phyloP scores from a whole-genome alignment of 176 grass and related monocot species.

The Triticum turgidum region DNA sequence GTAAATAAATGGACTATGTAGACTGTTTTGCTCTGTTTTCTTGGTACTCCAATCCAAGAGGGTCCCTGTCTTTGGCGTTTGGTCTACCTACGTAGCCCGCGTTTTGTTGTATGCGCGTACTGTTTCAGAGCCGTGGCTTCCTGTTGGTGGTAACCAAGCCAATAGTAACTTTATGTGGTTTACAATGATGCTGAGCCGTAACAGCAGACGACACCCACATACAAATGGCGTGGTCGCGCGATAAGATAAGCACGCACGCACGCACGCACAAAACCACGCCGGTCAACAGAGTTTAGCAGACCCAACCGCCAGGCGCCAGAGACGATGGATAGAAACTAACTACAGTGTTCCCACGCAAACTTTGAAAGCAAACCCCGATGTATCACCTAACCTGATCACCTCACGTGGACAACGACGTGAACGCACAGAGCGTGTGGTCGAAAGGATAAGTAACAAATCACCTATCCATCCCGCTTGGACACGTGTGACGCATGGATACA shows the following conservation, averaged over 20 bases:
- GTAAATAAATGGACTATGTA: too few relatives aligned
- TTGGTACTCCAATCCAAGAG: background rate
- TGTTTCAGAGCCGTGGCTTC: background rate
- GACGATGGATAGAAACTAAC: background rate
- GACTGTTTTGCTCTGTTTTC: background rate
- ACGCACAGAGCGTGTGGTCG: background rate
- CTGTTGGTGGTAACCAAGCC: background rate
- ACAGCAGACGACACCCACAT: background rate
- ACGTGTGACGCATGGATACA: too few relatives aligned
- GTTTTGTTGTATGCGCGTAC: background rate
- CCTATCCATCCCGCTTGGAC: background rate
- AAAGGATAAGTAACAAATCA: background rate
- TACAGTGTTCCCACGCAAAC: background rate
- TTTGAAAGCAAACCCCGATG: constrained; percentile 34
- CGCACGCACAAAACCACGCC: background rate
- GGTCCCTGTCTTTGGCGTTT: background rate
- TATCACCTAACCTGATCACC: background rate
- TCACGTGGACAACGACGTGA: background rate
- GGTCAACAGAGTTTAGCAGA: background rate
- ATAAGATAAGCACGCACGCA: constrained; percentile 10
- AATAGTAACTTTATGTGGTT: background rate
- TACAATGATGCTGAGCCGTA: too few relatives aligned
- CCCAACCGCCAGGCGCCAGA: background rate
- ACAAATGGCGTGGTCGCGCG: background rate
- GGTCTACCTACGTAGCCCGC: background rate